Percentiles rank a stretch among this genome's conserved stretches.
Conservation (phyloP, 148 eudicot species). For the Amaranthus palmeri region DNA sequence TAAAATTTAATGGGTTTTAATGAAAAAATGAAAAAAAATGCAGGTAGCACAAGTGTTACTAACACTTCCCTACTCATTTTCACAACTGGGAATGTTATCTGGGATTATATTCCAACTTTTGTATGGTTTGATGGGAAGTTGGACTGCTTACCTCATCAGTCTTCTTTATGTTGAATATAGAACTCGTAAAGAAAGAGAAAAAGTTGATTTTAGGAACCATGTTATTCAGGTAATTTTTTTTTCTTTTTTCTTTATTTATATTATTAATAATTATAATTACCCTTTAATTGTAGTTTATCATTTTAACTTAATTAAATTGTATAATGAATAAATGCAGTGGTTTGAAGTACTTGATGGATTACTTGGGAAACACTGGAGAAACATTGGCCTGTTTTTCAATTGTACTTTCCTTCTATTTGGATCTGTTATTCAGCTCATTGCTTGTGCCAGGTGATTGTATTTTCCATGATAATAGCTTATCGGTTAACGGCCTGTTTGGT, state of each 20-base stretch:
- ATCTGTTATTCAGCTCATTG: slow-evolving; percentile 68
- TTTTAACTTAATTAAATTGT: too few relatives aligned
- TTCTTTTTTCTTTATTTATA: not conserved
- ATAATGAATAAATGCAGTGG: slow-evolving; percentile 43
- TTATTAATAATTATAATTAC: too few relatives aligned
- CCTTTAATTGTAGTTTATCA: too few relatives aligned
- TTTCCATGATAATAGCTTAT: not conserved
- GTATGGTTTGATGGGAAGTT: slow-evolving; percentile 65
- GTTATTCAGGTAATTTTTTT: slow-evolving; percentile 57
- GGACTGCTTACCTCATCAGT: slow-evolving; percentile 74
- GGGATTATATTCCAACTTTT: slow-evolving; percentile 60
- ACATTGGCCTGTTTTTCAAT: slow-evolving; percentile 58
- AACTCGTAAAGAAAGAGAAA: slow-evolving; percentile 66
- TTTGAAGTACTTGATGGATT: slow-evolving; percentile 77
- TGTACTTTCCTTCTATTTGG: slow-evolving; percentile 73
- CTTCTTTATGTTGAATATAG: slow-evolving; percentile 68
- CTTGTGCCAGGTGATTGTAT: slow-evolving; percentile 59
- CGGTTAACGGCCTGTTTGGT: too few relatives aligned
- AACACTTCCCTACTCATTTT: slow-evolving; percentile 58
- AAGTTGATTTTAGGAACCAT: slow-evolving; percentile 68
- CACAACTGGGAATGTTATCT: slow-evolving; percentile 60
- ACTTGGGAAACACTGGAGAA: slow-evolving; percentile 65
- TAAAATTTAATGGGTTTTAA: too few relatives aligned
- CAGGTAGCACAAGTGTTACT: slow-evolving; percentile 58
- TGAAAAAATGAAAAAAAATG: not conserved